These are phyloP conservation scores for Irpex rosettiformis DNA, from an alignment of 1,284 basidiomycete species.

Conservation along the genomic window DNA sequence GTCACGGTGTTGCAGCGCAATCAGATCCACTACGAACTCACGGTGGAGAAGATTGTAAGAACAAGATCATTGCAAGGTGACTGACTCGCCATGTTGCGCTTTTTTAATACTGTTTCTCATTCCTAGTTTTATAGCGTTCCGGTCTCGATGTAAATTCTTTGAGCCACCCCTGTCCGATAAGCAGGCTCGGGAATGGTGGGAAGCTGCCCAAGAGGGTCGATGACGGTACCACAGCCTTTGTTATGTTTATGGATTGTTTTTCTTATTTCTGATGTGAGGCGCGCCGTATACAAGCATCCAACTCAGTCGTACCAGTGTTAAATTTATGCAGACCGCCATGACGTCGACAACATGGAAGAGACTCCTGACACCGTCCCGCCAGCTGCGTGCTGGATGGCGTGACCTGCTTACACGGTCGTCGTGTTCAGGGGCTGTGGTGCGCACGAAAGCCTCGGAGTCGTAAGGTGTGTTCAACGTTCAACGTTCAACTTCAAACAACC, in stretches of 20 bases:
- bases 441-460: background rate
- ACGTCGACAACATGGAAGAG: background rate
- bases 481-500: background rate
- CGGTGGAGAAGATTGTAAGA: slow-evolving; percentile 77
- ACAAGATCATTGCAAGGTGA: slow-evolving; percentile 76
- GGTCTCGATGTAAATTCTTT: slow-evolving; percentile 81
- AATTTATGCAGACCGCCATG: background rate
- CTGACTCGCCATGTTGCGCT: slow-evolving; percentile 20
- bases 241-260: background rate
- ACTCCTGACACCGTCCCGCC: slow-evolving; percentile 1
- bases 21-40: slow-evolving; percentile 77
- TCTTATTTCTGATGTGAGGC: background rate
- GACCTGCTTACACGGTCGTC: background rate
- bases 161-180: slow-evolving; percentile 59
- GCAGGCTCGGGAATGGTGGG: slow-evolving; percentile 72
- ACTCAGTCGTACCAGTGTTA: background rate
- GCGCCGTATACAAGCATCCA: background rate
- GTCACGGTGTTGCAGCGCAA: slow-evolving; percentile 47
- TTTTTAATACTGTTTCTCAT: slow-evolving; percentile 2
- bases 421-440: background rate
- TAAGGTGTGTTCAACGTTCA: background rate
- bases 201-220: slow-evolving; percentile 35
- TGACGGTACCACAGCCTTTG: slow-evolving; percentile 12
- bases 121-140: slow-evolving; percentile 65
- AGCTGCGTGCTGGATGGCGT: background rate